Percentiles rank a stretch among this genome's conserved stretches.
These are phyloP conservation scores for Nematocida ironsii DNA, from an alignment of 371 early-diverging fungal genomes.

Conservation along the genomic window DNA sequence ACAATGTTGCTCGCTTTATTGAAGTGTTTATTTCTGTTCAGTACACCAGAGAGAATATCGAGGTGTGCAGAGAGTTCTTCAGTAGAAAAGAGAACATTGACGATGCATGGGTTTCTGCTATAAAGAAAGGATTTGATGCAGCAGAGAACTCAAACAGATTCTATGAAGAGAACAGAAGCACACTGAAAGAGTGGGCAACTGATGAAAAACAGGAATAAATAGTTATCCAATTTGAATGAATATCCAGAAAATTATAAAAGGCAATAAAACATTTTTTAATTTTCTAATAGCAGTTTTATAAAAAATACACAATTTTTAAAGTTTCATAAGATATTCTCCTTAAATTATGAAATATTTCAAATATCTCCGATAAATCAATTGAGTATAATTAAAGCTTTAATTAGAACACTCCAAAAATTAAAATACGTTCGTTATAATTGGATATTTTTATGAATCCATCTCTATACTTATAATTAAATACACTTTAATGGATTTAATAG, in stretches of 20 bases:
- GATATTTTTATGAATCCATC: no score
- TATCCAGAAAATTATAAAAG: neutral
- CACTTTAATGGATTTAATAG: no score
- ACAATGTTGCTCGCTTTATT: conserved; percentile 36
- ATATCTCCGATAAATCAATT: no score
- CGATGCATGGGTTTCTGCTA: conserved; percentile 46
- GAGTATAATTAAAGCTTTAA: no score
- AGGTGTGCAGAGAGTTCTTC: conserved; percentile 27
- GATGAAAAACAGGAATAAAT: neutral
- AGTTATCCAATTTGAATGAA: no score
- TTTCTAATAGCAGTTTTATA: neutral
- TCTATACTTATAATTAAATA: no score
- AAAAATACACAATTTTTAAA: no score
- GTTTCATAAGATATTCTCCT: no score
- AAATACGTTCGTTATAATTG: no score
- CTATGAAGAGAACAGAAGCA: conserved; percentile 3
- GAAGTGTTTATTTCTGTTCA: conserved; percentile 40
- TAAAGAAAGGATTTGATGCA: conserved; percentile 39
- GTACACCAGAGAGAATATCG: conserved; percentile 20
- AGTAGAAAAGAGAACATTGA: conserved; percentile 14
- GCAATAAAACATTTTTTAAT: neutral
- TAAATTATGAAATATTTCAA: no score
- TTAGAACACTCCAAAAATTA: no score
- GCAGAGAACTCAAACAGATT: conserved; percentile 22
- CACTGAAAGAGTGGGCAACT: conserved; percentile 37